Base-by-base conservation (phyloP, 2,329 filamentous ascomycete genomes). In the Arthroderma sp. region DNA sequence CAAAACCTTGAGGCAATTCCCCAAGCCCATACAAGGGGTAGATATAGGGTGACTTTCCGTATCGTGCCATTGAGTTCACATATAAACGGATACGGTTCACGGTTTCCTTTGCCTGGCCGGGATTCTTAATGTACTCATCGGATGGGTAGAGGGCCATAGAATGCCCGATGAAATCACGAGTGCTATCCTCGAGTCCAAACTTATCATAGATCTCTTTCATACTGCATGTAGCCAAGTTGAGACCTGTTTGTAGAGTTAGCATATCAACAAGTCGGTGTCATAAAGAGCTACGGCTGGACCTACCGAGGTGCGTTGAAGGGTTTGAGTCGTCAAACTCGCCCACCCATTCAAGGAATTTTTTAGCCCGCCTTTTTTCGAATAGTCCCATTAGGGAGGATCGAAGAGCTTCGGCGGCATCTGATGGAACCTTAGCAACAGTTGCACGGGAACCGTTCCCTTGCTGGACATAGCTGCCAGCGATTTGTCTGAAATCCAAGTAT, bases 131-230 rank as follows among this genome's bases (percentile, higher is more conserved):
- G 69, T 98, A 95, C 49, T 82, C 80, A 62, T 96, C 89, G 47
- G 84, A 87, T 46, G 83, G 79, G 71, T 88, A 96, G 41, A 98
- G 80, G 48, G 91, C 91, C 91, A 98, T 98, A 57, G 89, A 86
- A 68, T 98, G 91, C 52, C 91, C 91, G 57, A 96, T 84, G 63
- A 98, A 98, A 68, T 98, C 91, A 57, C 85, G 81, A 54, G 91
- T 98, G 47, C 78, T 75, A 22, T 81, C 61, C 70, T 98, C 91
- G 50, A 98, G 82, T 47, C 87, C 84, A 57, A 94, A 98, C 67
- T 96, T 95, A 71, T 96, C 88, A 61, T 93, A 98, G 33, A 98
- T 84, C n/a, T 95, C 89, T 74, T 86, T 93, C 88, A 96, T 94
- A 48, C 85, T 89, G 70, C 76, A 81, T 49, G 68, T 75, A 59